These are phyloP conservation scores for Multifurca ochricompacta DNA, from an alignment of 768 basidiomycete genomes.

Conservation along the genomic window DNA sequence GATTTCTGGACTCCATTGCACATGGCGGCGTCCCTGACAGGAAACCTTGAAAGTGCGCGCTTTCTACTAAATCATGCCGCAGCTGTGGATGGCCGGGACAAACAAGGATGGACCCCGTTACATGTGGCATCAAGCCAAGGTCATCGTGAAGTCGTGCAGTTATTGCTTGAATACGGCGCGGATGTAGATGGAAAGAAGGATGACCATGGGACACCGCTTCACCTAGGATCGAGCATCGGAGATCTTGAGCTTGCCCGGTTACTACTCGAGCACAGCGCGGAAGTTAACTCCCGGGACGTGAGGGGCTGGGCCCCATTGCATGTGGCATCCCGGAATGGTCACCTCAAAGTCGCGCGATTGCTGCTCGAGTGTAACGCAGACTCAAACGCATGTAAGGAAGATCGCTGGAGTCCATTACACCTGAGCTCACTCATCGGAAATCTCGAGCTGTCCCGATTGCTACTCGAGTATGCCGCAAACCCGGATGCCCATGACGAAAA, in stretches of 20 bases:
- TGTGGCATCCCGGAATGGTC: neutral
- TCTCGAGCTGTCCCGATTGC: neutral
- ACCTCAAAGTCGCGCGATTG: neutral
- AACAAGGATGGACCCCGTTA: neutral
- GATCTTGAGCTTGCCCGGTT: neutral
- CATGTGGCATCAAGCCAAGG: neutral
- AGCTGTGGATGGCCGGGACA: neutral
- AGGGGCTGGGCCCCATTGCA: neutral
- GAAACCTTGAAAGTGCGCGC: too few species aligned
- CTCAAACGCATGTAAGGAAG: neutral
- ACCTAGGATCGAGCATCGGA: neutral
- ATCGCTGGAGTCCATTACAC: neutral
- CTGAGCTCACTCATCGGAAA: neutral
- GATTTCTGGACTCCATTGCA: too few species aligned
- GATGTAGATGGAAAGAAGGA: neutral
- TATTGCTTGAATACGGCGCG: neutral
- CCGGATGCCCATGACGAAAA: neutral
- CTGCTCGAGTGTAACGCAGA: neutral
- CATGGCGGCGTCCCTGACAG: too few species aligned
- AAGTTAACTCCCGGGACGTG: neutral
- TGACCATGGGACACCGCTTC: neutral
- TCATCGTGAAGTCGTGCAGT: neutral
- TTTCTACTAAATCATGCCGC: neutral
- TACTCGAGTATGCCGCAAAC: neutral
- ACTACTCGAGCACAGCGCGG: neutral